Conservation (phyloP, 2,329 filamentous ascomycete genomes). For the Leptosphaerulina australis region DNA sequence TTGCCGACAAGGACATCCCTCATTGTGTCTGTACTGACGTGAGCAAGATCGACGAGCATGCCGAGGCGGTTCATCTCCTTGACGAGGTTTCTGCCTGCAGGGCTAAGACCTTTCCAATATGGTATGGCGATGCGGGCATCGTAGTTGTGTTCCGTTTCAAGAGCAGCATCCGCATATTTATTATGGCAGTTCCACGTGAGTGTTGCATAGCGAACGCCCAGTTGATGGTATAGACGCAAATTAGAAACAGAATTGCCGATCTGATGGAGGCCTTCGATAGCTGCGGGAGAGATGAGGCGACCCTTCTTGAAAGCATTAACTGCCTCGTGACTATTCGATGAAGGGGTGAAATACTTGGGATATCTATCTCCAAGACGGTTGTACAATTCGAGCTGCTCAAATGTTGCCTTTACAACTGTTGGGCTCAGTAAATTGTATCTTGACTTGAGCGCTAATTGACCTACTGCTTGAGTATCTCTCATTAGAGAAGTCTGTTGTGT, state of each 20-base stretch:
- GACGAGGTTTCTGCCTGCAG: conserved; percentile 70
- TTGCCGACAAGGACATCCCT: conserved; percentile 73
- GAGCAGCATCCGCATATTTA: conserved; percentile 81
- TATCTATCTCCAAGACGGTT: conserved; percentile 67
- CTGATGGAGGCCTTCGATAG: conserved; percentile 76
- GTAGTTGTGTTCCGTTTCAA: conserved; percentile 59
- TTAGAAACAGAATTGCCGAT: conserved; percentile 84
- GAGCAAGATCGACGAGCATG: conserved; percentile 90
- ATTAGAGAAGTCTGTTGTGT: conserved; percentile 75
- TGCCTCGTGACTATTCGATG: conserved; percentile 65
- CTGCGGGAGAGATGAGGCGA: conserved; percentile 44
- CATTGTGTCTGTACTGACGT: conserved; percentile 82
- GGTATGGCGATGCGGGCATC: conserved; percentile 56
- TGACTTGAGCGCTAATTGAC: conserved; percentile 25
- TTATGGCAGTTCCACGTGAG: conserved; percentile 96
- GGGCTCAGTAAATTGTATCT: conserved; percentile 12
- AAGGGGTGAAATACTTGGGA: conserved; percentile 71
- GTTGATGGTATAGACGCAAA: conserved; percentile 73
- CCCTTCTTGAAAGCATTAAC: conserved; percentile 57
- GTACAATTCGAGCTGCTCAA: conserved; percentile 77
- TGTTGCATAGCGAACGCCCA: conserved; percentile 87
- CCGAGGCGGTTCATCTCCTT: conserved; percentile 93
- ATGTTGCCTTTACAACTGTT: conserved; percentile 67
- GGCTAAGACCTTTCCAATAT: conserved; percentile 74
- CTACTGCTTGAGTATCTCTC: conserved; percentile 71